phyloP scores from a whole-genome alignment of 371 early-diverging fungal species.

The Mucor saturninus region DNA sequence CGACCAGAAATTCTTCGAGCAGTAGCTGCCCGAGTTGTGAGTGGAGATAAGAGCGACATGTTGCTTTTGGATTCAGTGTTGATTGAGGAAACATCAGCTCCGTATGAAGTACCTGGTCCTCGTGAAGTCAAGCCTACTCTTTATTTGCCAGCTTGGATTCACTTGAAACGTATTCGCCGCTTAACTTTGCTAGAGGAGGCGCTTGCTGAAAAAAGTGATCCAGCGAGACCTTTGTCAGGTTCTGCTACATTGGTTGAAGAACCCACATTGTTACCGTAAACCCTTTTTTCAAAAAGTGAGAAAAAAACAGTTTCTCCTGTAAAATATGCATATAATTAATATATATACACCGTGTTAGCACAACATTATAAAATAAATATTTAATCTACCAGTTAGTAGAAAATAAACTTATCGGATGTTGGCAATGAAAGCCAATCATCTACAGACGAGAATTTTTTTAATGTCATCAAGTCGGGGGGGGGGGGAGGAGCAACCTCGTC shows the following conservation, averaged over 20 bases:
- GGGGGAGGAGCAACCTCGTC: too few species aligned
- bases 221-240: neutral
- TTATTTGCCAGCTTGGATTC: conserved; percentile 56
- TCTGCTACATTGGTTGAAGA: neutral
- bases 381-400: too few species aligned
- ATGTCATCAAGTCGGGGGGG: too few species aligned
- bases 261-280: neutral
- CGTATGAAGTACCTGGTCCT: conserved; percentile 56
- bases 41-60: conserved; percentile 81
- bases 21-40: conserved; percentile 77
- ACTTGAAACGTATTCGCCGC: conserved; percentile 28
- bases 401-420: too few species aligned
- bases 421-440: too few species aligned
- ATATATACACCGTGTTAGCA: too few species aligned
- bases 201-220: neutral
- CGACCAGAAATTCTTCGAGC: conserved; percentile 86
- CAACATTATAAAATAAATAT: too few species aligned
- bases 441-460: too few species aligned
- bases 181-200: conserved; percentile 17
- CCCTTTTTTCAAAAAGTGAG: neutral
- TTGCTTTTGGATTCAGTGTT: conserved; percentile 82
- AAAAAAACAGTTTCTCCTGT: neutral
- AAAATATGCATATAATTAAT: neutral
- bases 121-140: conserved; percentile 50
- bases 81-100: conserved; percentile 62